A percentile compares a stretch with the other conserved stretches of the same genome.
phyloP scores from a whole-genome alignment of 2,329 filamentous ascomycete species.

The Cladobotryum mycophilum region DNA sequence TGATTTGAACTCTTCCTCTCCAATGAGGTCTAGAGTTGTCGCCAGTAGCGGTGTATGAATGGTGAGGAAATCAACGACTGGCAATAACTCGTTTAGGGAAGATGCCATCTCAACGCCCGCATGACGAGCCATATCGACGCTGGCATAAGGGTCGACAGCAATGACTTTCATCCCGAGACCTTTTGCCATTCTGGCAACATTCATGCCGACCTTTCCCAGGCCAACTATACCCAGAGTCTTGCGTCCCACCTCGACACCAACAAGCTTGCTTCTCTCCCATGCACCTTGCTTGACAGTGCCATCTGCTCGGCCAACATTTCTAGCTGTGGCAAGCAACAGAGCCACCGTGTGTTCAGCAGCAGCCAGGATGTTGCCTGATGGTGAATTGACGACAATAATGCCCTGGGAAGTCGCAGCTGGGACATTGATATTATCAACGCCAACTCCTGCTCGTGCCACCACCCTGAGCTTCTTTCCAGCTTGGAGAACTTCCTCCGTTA shows the following conservation, averaged over 20 bases:
- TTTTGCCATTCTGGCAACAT: constrained; percentile 71
- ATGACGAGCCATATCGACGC: constrained; percentile 60
- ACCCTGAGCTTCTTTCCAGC: constrained; percentile 66
- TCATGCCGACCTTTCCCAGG: constrained; percentile 76
- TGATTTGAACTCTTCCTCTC: constrained; percentile 55
- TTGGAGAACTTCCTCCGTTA: constrained; percentile 60
- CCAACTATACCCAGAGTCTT: constrained; percentile 74
- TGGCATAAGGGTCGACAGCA: constrained; percentile 73
- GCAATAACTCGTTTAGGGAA: constrained; percentile 53
- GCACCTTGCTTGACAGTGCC: constrained; percentile 62
- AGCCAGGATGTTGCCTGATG: constrained; percentile 72
- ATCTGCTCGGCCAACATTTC: constrained; percentile 66
- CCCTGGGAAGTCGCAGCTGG: constrained; percentile 64
- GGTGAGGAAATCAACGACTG: constrained; percentile 67
- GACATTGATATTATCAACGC: constrained; percentile 78
- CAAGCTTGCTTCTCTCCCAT: constrained; percentile 69
- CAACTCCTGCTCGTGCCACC: constrained; percentile 73
- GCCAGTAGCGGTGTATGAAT: constrained; percentile 76
- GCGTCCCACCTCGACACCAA: constrained; percentile 71
- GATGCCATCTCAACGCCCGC: constrained; percentile 60
- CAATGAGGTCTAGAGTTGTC: constrained; percentile 68
- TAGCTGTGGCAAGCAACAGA: constrained; percentile 65
- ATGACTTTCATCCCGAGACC: constrained; percentile 71
- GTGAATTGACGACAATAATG: constrained; percentile 75
- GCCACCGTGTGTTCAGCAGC: constrained; percentile 74